Base-by-base conservation (phyloP, 192 early-diverging fungal species). In the Thoreauomyces humboldtii region DNA sequence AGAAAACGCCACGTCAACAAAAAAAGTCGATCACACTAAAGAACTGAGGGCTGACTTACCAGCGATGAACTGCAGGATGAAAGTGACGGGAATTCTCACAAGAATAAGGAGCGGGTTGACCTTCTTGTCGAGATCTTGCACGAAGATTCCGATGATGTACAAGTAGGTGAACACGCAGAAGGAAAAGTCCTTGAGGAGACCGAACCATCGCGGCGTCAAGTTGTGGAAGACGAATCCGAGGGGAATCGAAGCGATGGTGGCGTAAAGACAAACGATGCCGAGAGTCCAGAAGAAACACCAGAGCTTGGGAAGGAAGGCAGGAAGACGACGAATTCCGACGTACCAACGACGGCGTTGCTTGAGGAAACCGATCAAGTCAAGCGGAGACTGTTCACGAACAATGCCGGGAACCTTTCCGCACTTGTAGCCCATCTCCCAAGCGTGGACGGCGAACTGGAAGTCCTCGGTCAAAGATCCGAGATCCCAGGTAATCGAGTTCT, bases 331-430 rank as follows among this genome's bases (percentile, higher is more conserved):
- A 51, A 83, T 83, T 46, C 81, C 81, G 36, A 83, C 77, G 61
- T 72, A 83, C 80, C 80, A 81, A 6, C 81, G 50, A 33, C 79
- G 71, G n/a, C 81, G 67, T 47, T 83, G 81, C 58, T 83, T 83
- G 50, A 83, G 45, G 64, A 83, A 83, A 48, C 73, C 77, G 36
- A 80, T 80, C 29, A 80, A 44, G 51, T 73, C 73, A 53, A 73
- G 38, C 21, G 81, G 81, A n/a, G 71, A 74, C 59, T 83, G 81
- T 62, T 83, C 81, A 15, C 81, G 75, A 17, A 83, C 67, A 27
- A 83, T 53, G 5, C 70, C 81, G 42, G 76, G 72, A 15, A 83
- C 70, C 60, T 80, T 80, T 12, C 81, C 81, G 69, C 81, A 83
- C 50, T 70, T 61, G 72, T 73, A 83, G 7, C 81, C 81, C 35